Conservation (phyloP, 1,139 yeast species). For the Saccharomyces hybrid region DNA sequence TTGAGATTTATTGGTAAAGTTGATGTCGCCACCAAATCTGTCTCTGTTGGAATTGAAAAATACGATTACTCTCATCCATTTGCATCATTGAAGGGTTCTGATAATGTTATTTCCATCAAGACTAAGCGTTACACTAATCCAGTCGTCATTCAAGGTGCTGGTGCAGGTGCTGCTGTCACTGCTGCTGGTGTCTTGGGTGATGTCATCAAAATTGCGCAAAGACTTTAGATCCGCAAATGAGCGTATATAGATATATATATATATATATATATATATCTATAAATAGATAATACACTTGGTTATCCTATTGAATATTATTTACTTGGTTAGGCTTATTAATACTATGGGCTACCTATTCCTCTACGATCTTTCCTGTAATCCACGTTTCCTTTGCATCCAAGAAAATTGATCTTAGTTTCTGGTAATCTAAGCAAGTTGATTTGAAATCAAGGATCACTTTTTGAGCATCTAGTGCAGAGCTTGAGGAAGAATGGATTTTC, state of each 20-base stretch:
- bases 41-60: conserved; percentile 81
- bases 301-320: background rate
- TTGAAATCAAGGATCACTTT: conserved; percentile 63
- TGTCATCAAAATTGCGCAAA: conserved; percentile 81
- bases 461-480: conserved; percentile 50
- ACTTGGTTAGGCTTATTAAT: too few relatives aligned
- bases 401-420: conserved; percentile 45
- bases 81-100: conserved; percentile 91
- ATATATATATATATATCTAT: background rate
- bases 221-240: conserved; percentile 37
- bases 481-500: conserved; percentile 26
- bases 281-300: background rate
- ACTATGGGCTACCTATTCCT: conserved; percentile 5
- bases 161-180: conserved; percentile 98
- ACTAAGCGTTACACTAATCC: conserved; percentile 91
- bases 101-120: conserved; percentile 86
- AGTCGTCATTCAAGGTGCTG: conserved; percentile 94
- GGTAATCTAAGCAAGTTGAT: conserved; percentile 49
- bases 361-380: conserved; percentile 21
- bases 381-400: conserved; percentile 49
- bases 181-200: conserved; percentile 98
- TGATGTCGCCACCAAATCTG: conserved; percentile 60
- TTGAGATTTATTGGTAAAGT: conserved; percentile 90
- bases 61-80: conserved; percentile 86
- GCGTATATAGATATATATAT: background rate